Base-by-base conservation (phyloP, 805 yeast genomes). In the Saturnispora zaruensis region DNA sequence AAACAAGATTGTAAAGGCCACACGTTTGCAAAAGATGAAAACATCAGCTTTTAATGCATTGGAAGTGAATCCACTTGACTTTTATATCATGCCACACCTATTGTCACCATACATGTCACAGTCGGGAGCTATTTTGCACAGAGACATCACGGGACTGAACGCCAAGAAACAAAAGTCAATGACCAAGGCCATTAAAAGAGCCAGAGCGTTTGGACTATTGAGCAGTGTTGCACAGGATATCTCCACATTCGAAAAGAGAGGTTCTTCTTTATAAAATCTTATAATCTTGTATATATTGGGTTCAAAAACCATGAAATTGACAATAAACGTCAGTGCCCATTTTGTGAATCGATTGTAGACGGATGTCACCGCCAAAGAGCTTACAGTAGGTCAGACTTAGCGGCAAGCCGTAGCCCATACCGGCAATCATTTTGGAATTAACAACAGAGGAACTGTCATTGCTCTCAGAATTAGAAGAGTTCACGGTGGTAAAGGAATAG, bases 331-430 rank as follows among this genome's bases (percentile, higher is more conserved):
- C 89, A 0, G 91, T 84, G 3, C 96, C 96, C 74, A 81, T 74
- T 1, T 93, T 91, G 66, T 76, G 76, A 51, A 84, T 74, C 44
- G 84, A 79, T 62, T 85, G 88, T 26, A 87, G 70, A 52, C 79
- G 79, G 46, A 87, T 71, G 43, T 70, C 71, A 2, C 93, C 93
- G 40, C 83, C 84, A 62, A 85, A 84, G 61, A 83, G 74, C 59
- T 81, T 85, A 28, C 84, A 79, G 58, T 85, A 85, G 0, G 87
- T 84, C 57, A 79, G 70, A 53, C 90, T 85, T 54, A 91, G 69
- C 6, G 98, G 98, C 49, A 91, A 66, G 0, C 99, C 99, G 62
- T 88, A 91, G 0, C 98, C 98, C 86, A 93, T 85, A 0, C 99
- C 99, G 0, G 97, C 96, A 33, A 91, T 79, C 7, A 76, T 70